Percentiles rank a stretch among this genome's conserved stretches.
Evolutionary conservation across 2,329 filamentous ascomycete genomes (phyloP).

Genomic region (Arachnomyces sp.): DNA sequence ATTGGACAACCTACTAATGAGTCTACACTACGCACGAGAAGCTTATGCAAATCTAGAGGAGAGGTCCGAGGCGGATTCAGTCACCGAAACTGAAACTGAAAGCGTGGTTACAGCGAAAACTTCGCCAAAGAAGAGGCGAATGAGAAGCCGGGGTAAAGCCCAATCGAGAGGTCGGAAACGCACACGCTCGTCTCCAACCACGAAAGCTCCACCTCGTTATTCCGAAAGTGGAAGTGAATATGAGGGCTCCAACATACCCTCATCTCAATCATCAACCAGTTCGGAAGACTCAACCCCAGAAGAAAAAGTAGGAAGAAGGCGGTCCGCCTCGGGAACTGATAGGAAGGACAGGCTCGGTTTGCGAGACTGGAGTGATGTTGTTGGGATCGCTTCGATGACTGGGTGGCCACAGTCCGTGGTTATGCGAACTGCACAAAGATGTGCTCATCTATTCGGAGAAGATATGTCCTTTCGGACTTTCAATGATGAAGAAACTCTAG

Average conservation of each 20-base stretch:
- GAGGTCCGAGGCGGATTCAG: constrained; percentile 22
- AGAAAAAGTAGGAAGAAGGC: background rate
- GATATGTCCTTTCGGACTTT: constrained; percentile 59
- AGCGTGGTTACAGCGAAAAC: constrained; percentile 14
- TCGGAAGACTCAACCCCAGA: background rate
- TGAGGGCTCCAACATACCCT: too few relatives aligned
- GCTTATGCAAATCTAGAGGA: constrained; percentile 35
- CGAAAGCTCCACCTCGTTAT: too few relatives aligned
- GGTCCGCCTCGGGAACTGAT: background rate
- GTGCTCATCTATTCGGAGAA: constrained; percentile 66
- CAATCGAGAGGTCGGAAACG: constrained; percentile 21
- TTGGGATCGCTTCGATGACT: constrained; percentile 67
- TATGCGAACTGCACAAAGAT: constrained; percentile 63
- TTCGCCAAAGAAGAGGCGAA: constrained; percentile 9
- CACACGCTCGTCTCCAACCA: background rate
- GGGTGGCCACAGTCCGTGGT: constrained; percentile 62
- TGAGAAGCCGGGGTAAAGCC: constrained; percentile 8
- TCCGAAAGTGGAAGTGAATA: too few relatives aligned
- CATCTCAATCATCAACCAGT: too few relatives aligned
- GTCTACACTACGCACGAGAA: constrained; percentile 61
- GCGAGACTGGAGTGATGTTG: constrained; percentile 77
- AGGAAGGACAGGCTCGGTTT: constrained; percentile 26
- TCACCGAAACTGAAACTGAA: constrained; percentile 25
- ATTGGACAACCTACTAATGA: constrained; percentile 61
- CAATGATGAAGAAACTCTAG: constrained; percentile 29